Evolutionary conservation across 495 filamentous ascomycete species (phyloP), one percentile per base, ranked within the genome.

Genomic region (Lophiostoma macrostomum): DNA sequence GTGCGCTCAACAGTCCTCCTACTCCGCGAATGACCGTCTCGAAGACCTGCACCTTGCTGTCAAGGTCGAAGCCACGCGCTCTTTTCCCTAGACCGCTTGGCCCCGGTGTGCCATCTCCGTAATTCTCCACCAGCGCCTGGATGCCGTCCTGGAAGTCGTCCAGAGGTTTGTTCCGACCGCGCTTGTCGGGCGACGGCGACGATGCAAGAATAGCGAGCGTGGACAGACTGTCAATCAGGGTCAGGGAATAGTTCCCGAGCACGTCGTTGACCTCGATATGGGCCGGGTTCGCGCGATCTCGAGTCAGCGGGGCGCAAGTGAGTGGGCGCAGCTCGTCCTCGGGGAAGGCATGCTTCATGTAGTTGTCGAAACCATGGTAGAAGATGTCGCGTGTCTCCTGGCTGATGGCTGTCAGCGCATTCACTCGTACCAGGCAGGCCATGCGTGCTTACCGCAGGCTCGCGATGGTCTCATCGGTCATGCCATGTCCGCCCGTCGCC

Each of bases 21-120:
- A 98, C 78, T 23, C 91, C 91, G 56, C 93, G 78, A 66, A 98
- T 98, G 8, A 95, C 90, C 1, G 90, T 96, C 70, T 98, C 93
- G 65, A 98, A 98, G 28, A 98, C 88, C 70, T 98, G 89, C 7
- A 98, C 93, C 69, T 96, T 96, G 69, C 90, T 94, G 69, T 98
- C 91, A 32, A 96, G 74, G 71, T 98, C 90, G 57, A 97, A 98
- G 2, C 90, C 93, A 28, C 86, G 78, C n/a, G 78, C 81, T 53
- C 87, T 76, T 56, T 79, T 75, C 7, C 91, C 91, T 62, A 80
- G 75, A 30, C 86, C 88, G 19, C 75, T 76, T 36, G 81, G 79
- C 7, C 88, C 84, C 20, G 78, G 69, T 5, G 77, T 81, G 2
- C 87, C 90, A 69, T 95, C 90, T 14, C 93, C 93, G 67, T 96